phyloP scores from a whole-genome alignment of 495 filamentous ascomycete species.

The Xylaria castorea region DNA sequence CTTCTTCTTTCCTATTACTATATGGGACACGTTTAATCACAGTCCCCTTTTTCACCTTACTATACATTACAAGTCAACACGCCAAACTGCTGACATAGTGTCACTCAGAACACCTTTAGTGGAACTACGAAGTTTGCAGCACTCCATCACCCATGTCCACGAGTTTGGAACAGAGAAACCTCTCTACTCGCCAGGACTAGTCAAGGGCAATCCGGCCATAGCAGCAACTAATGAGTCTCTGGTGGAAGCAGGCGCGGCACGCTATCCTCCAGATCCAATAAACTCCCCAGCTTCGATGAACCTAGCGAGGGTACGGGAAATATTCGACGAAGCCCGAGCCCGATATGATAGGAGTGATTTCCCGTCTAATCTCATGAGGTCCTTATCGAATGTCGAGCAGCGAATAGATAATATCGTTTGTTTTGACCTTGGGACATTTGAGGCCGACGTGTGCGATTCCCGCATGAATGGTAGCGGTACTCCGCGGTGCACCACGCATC shows the following conservation, averaged over 20 bases:
- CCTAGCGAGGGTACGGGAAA: background rate
- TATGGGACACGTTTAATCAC: background rate
- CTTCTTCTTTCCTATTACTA: background rate
- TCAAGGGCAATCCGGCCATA: background rate
- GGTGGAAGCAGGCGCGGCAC: background rate
- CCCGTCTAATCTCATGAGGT: background rate
- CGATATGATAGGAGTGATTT: background rate
- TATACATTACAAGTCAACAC: background rate
- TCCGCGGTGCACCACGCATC: background rate
- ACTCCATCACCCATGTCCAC: background rate
- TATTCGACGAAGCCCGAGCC: background rate
- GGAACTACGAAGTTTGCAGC: constrained; percentile 1
- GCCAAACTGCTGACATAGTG: background rate
- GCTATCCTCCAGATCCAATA: background rate
- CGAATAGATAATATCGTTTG: background rate
- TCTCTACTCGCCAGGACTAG: background rate
- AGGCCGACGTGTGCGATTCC: background rate
- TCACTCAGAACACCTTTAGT: background rate
- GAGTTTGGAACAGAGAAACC: background rate
- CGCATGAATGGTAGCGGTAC: background rate
- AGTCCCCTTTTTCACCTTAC: background rate
- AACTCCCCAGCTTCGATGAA: background rate
- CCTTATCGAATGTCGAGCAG: background rate
- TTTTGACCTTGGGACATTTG: background rate
- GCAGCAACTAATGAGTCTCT: background rate